Conservation (phyloP, 257 asterid genomes). For the Fraxinus quadrangulata region DNA sequence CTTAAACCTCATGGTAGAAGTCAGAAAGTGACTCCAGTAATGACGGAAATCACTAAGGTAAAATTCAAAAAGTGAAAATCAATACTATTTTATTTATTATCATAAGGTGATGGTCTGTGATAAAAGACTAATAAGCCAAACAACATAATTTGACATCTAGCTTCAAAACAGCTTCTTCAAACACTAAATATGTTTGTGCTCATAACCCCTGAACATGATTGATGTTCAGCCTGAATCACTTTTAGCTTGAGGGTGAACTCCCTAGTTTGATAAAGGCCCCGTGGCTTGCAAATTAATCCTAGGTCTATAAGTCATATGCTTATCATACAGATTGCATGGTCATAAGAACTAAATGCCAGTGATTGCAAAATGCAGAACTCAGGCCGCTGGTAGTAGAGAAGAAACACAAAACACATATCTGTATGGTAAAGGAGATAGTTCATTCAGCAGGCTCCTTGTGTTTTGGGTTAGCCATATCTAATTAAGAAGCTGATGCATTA, state of each 20-base stretch:
- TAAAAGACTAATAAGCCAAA: not conserved
- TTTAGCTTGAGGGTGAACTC: not conserved
- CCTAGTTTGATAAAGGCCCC: not conserved
- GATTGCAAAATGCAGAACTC: not conserved
- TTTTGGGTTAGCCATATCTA: not conserved
- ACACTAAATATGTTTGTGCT: not conserved
- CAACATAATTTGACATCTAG: not conserved
- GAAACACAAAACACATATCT: not conserved
- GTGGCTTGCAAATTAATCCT: not conserved
- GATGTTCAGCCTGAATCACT: not conserved
- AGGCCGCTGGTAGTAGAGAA: not conserved
- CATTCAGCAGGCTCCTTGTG: not conserved
- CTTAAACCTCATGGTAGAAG: not conserved
- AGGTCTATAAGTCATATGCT: not conserved
- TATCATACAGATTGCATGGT: not conserved
- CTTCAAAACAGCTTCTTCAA: not conserved
- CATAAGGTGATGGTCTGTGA: not conserved
- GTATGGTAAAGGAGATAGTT: not conserved
- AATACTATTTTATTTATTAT: not conserved
- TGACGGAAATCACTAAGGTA: not conserved
- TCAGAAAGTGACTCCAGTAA: not conserved
- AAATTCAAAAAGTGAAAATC: not conserved
- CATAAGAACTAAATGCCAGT: not conserved
- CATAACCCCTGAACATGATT: not conserved
- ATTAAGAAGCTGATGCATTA: not conserved